phyloP scores from a whole-genome alignment of 23 red algal genomes.

The Gracilaria caudata region DNA sequence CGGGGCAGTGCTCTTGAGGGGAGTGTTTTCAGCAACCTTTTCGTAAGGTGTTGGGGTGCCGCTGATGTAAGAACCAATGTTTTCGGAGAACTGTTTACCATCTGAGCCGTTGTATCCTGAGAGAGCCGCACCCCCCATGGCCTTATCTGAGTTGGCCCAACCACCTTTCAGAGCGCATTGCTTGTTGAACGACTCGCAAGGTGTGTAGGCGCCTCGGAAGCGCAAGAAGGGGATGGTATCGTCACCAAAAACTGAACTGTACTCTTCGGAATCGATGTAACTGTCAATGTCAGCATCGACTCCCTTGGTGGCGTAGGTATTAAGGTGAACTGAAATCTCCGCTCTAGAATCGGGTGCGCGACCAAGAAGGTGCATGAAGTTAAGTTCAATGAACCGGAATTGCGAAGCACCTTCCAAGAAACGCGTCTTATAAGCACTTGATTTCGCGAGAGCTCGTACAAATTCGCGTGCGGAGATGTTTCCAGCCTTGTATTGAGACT shows the following conservation, averaged over 20 bases:
- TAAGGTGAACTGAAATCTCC: constrained; percentile 61
- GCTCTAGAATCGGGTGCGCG: constrained; percentile 64
- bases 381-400: constrained; percentile 80
- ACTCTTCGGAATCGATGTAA: constrained; percentile 80
- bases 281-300: constrained; percentile 86
- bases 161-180: constrained; percentile 78
- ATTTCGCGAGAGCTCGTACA: constrained; percentile 76
- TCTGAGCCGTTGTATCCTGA: constrained; percentile 81
- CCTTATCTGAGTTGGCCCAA: constrained; percentile 86
- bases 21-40: constrained; percentile 72
- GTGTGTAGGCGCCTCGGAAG: constrained; percentile 80
- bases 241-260: constrained; percentile 70
- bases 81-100: constrained; percentile 56
- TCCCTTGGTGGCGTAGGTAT: constrained; percentile 50
- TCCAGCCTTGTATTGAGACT: constrained; percentile 71
- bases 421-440: constrained; percentile 70
- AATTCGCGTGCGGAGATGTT: constrained; percentile 72
- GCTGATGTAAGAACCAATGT: constrained; percentile 52
- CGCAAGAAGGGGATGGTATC: constrained; percentile 78
- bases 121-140: constrained; percentile 79
- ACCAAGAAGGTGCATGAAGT: constrained; percentile 87
- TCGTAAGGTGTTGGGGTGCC: constrained; percentile 64
- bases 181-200: constrained; percentile 79
- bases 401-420: constrained; percentile 78
- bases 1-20: constrained; percentile 69